Base-by-base conservation (phyloP, 2,329 filamentous ascomycete species). In the Phyllosticta paracitricarpa region DNA sequence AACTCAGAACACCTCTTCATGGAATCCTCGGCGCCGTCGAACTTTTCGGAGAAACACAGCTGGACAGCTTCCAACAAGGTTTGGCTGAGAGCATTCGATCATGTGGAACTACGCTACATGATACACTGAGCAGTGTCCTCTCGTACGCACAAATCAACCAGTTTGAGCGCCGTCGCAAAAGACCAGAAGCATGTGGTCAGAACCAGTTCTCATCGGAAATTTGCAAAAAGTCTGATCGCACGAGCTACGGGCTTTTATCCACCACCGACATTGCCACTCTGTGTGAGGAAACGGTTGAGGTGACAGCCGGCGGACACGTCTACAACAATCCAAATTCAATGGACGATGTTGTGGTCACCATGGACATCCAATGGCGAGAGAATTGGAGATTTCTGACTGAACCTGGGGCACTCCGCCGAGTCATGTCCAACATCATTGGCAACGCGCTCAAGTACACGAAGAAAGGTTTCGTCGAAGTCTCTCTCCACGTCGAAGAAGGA, bases 71-170 rank as follows among this genome's bases (percentile, higher is more conserved):
- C 33, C 61, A 62, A 26, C 54, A 56, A 33, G 61, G 61, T 12
- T 33, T 62, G 56, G 55, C 55, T 48, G 55, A 56, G 28, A 57
- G 75, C 0, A 71, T 78, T 17, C 69, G 72, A 28, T 72, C 67
- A 12, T 78, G 75, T 62, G 76, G 73, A 1, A 69, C 71, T 3
- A 77, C 76, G 1, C 66, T 79, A 0, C 66, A 78, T 1, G 76
- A 77, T 56, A 76, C 74, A 0, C 71, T 79, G 55, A 73, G 54
- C 35, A 54, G 52, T 28, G 57, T 59, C 30, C 64, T 74, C 5
- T 71, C 73, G 48, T 72, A 72, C 61, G 68, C 69, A 1, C 73
- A 73, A 55, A 72, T 73, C 61, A 73, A 73, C 62, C 58, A 61
- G 24, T 61, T 61, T 28, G 53, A 61, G 35, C 58, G 58, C 22